phyloP scores from a whole-genome alignment of 2,329 filamentous ascomycete species.

The Diplodia scrobiculata region DNA sequence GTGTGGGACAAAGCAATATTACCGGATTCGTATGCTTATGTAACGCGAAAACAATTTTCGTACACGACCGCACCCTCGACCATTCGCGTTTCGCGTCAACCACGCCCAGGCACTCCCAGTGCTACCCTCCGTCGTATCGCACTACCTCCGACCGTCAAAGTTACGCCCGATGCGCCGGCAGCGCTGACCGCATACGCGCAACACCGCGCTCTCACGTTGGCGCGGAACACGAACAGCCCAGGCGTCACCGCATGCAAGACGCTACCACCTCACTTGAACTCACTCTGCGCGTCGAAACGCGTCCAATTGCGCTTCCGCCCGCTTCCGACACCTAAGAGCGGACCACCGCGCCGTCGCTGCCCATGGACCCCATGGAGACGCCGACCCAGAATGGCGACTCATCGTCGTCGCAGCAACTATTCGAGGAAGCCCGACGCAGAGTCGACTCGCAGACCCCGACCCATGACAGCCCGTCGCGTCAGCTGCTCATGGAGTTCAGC shows the following conservation, averaged over 20 bases:
- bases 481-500: slow-evolving; percentile 48
- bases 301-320: slow-evolving; percentile 23
- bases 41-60: not conserved
- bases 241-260: slow-evolving; percentile 23
- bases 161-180: slow-evolving; percentile 14
- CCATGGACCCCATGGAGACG: slow-evolving; percentile 8
- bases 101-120: slow-evolving; percentile 13
- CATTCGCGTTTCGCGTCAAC: slow-evolving; percentile 22
- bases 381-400: slow-evolving; percentile 22
- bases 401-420: slow-evolving; percentile 22
- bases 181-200: slow-evolving; percentile 26
- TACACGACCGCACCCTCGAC: slow-evolving; percentile 9
- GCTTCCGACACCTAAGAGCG: not conserved
- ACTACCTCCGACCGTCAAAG: slow-evolving; percentile 1
- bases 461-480: slow-evolving; percentile 41
- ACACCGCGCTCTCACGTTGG: slow-evolving; percentile 11
- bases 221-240: slow-evolving; percentile 17
- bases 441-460: slow-evolving; percentile 7
- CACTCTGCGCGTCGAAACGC: slow-evolving; percentile 22
- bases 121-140: slow-evolving; percentile 13
- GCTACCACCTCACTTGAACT: slow-evolving; percentile 12
- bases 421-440: slow-evolving; percentile 15
- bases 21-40: not conserved
- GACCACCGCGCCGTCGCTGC: not conserved
- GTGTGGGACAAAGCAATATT: slow-evolving; percentile 4